Base-by-base conservation (phyloP, 805 yeast species). In the Teunomyces tritomae region DNA sequence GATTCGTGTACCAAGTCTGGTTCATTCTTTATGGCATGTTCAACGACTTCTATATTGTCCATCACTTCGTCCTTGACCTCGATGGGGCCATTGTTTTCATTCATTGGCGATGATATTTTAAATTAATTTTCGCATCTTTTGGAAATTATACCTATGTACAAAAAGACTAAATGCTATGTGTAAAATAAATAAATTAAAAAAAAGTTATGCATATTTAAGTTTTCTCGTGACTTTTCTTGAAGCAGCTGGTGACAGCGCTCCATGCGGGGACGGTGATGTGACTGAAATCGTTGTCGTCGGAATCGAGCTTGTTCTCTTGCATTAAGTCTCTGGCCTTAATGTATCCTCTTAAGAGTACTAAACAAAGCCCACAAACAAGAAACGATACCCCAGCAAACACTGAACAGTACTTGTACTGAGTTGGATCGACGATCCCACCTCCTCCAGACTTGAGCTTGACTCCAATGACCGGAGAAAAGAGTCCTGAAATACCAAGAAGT, bases 391-490 rank as follows among this genome's bases (percentile, higher is more conserved):
- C 64, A 0, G 62, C 51, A 37, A 60, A 60, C 17, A 57, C 45
- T 16, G 59, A 50, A 42, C 59, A 56, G 43, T 56, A 47, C 28
- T 44, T 39, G 49, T 59, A 60, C 49, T 53, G 62, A 24, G 45
- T 44, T 2, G 59, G 44, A 20, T 45, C 49, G 2, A 43, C 29
- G 9, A 26, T 8, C 9, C 55, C 59, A 3, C 50, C 55, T 13
- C 32, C 39, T 5, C 59, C 61, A 0, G 53, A 46, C 24, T 50
- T 57, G 34, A 59, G 45, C 24, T 58, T 36, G 30, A 59, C 48
- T 0, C 64, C 64, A 17, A 60, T 53, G 6, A 59, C 61, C 2
- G 64, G 64, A 20, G 64, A 55, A 2, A 56, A 61, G 3, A 60
- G 43, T 3, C 60, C 60, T 5, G 63, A 42, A 11, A 53, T 14